Conservation (phyloP, 352 stramenopile species). For the Blastocystis sp. region DNA sequence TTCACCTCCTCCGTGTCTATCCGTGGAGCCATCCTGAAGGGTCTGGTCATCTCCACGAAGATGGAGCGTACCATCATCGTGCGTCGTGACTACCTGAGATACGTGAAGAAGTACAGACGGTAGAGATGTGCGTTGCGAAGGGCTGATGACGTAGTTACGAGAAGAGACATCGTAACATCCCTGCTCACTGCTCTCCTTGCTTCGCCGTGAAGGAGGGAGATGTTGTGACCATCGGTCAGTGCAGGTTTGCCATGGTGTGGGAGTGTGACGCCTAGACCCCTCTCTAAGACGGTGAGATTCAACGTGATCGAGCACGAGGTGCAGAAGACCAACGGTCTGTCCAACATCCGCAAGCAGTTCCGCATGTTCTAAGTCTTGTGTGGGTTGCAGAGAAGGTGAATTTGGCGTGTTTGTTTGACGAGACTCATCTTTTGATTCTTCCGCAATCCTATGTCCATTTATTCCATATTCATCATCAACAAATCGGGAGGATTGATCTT, state of each 20-base stretch:
- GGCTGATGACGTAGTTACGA: too few relatives aligned
- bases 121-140: too few relatives aligned
- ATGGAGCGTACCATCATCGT: slow-evolving; percentile 76
- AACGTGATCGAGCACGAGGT: too few relatives aligned
- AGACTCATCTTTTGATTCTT: neutral
- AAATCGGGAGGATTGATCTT: slow-evolving; percentile 29
- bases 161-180: too few relatives aligned
- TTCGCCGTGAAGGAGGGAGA: slow-evolving; percentile 93
- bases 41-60: too few relatives aligned
- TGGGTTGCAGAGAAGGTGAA: neutral
- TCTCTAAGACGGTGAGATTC: neutral
- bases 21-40: too few relatives aligned
- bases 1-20: too few relatives aligned
- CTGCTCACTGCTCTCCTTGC: too few relatives aligned
- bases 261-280: neutral
- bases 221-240: slow-evolving; percentile 90
- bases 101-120: too few relatives aligned
- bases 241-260: slow-evolving; percentile 80
- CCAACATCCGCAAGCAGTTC: slow-evolving; percentile 90
- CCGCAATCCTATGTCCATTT: too few relatives aligned
- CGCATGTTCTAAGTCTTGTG: slow-evolving; percentile 86
- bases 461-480: neutral
- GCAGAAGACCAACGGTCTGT: too few relatives aligned
- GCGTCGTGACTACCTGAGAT: too few relatives aligned
- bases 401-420: slow-evolving; percentile 27